Percentiles rank a stretch among this genome's conserved stretches.
These are phyloP conservation scores for Suillus cothurnatus DNA, from an alignment of 768 basidiomycete genomes.

Conservation along the genomic window DNA sequence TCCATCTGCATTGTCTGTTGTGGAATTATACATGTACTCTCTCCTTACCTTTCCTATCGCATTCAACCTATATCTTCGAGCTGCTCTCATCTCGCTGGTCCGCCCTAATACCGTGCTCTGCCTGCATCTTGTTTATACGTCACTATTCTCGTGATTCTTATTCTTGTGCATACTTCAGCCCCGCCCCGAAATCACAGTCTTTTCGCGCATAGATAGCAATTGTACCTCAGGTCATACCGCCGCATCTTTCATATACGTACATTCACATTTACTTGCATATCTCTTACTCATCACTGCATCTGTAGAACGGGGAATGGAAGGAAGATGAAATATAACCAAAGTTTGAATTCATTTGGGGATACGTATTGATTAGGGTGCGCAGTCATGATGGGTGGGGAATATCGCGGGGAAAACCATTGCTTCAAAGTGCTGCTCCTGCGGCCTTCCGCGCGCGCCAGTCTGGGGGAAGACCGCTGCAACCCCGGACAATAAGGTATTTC, in stretches of 20 bases:
- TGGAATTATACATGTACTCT: constrained; percentile 37
- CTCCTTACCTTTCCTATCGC: constrained; percentile 7
- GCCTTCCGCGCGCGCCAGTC: background rate
- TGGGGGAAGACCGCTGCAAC: background rate
- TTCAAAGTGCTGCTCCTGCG: background rate
- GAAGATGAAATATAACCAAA: constrained; percentile 6
- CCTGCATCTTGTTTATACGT: constrained; percentile 5
- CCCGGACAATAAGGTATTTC: constrained; percentile 1
- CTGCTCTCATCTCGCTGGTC: background rate
- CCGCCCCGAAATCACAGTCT: background rate
- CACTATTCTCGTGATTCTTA: background rate
- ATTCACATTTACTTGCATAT: constrained; percentile 9
- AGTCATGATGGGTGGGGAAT: background rate
- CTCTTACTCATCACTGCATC: background rate
- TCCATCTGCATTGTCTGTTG: constrained; percentile 21
- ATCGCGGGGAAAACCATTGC: no score
- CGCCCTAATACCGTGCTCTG: background rate
- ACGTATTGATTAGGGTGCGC: background rate
- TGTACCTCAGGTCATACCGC: constrained; percentile 1
- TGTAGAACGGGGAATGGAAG: background rate
- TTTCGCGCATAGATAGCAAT: constrained; percentile 6
- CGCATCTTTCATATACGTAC: constrained; percentile 6
- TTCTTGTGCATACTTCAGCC: background rate
- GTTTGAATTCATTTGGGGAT: background rate
- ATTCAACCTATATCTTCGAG: background rate